Evolutionary conservation across 2,329 filamentous ascomycete genomes (phyloP).

Genomic region (Fusarium haematococcum): DNA sequence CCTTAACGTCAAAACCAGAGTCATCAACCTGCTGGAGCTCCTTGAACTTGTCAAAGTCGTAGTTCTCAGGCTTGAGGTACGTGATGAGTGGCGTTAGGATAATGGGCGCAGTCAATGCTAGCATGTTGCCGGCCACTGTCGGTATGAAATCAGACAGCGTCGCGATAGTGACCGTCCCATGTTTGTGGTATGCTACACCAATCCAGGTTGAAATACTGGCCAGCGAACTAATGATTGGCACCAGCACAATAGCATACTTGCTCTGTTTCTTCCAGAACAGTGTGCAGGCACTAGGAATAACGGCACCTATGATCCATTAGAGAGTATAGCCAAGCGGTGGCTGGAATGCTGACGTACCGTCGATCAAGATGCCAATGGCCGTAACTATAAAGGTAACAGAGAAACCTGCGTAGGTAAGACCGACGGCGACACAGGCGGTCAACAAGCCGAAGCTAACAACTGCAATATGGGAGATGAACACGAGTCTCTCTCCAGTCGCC

Average conservation of each 20-base stretch:
- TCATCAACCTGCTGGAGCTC: neutral
- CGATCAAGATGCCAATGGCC: neutral
- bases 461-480: neutral
- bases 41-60: neutral
- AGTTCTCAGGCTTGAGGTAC: neutral
- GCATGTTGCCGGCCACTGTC: neutral
- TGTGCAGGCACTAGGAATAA: neutral
- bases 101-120: neutral
- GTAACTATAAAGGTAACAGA: neutral
- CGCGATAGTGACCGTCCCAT: neutral
- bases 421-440: neutral
- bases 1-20: neutral
- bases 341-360: too few species aligned
- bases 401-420: neutral
- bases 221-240: neutral
- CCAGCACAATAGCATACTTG: neutral
- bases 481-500: neutral
- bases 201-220: neutral
- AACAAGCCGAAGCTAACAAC: neutral
- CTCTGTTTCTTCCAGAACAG: neutral
- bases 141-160: neutral
- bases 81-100: neutral
- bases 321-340: too few species aligned
- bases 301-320: neutral
- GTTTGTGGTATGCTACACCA: neutral